Conservation (phyloP, 2,329 filamentous ascomycete genomes). For the Bipolaris gigantea region DNA sequence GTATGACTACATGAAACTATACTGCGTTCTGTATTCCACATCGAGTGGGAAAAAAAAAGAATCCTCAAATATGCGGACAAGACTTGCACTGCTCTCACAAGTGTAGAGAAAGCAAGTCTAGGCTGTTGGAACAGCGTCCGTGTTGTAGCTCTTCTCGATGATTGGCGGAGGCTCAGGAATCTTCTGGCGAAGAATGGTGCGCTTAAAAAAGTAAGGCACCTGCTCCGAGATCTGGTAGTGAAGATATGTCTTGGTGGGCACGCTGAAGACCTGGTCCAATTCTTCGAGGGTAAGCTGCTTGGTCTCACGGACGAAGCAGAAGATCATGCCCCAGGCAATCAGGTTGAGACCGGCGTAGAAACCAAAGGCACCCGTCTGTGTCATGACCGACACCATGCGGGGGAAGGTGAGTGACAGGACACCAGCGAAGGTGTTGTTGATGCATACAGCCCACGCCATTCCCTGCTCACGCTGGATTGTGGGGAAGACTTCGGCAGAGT, state of each 20-base stretch:
- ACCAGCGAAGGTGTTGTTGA: conserved; percentile 50
- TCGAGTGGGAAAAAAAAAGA: too few species aligned
- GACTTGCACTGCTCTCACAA: not conserved
- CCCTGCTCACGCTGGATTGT: conserved; percentile 46
- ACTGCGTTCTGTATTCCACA: too few species aligned
- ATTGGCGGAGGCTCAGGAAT: conserved; percentile 45
- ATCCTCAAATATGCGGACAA: too few species aligned
- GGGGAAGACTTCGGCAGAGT: conserved; percentile 45
- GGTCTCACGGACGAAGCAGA: conserved; percentile 46
- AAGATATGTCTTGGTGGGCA: conserved; percentile 43
- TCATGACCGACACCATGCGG: conserved; percentile 45
- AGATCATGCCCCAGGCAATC: conserved; percentile 46
- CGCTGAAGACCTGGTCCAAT: conserved; percentile 42
- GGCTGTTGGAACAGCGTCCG: conserved; percentile 1
- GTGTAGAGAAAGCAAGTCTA: not conserved
- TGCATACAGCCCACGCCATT: conserved; percentile 47
- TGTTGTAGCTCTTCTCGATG: conserved; percentile 35
- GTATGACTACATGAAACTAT: too few species aligned
- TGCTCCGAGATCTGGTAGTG: conserved; percentile 44
- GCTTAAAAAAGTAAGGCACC: conserved; percentile 50
- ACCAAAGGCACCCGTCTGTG: conserved; percentile 44
- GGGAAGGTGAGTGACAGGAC: conserved; percentile 46
- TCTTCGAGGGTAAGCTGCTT: conserved; percentile 47
- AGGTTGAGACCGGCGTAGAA: conserved; percentile 49
- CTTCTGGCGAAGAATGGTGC: conserved; percentile 43